Conservation (phyloP, 108 stramenopile genomes). For the Tribonema minus region DNA sequence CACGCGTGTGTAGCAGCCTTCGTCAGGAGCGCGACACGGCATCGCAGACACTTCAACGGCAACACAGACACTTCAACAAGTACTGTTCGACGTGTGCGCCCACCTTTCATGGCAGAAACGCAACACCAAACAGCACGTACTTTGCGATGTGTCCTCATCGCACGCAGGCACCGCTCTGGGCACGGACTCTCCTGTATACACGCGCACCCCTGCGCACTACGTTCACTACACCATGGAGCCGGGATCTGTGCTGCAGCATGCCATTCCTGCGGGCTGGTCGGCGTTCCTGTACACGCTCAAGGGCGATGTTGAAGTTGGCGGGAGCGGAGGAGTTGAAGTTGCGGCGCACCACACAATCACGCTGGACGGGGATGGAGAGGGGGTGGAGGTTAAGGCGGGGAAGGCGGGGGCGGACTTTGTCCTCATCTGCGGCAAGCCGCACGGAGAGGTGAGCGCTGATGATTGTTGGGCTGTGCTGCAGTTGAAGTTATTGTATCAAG, state of each 20-base stretch:
- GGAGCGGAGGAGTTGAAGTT: neutral
- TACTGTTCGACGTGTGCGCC: too few species aligned
- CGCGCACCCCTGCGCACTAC: neutral
- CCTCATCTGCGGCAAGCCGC: conserved; percentile 32
- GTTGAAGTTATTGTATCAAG: too few species aligned
- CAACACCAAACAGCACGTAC: too few species aligned
- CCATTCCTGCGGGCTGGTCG: conserved; percentile 12
- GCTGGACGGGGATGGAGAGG: neutral
- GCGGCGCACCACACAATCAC: conserved; percentile 33
- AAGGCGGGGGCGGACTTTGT: conserved; percentile 12
- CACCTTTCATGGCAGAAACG: too few species aligned
- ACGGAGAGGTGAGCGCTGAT: conserved; percentile 5
- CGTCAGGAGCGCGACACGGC: too few species aligned
- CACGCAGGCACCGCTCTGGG: neutral
- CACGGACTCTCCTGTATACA: neutral
- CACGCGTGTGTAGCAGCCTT: too few species aligned
- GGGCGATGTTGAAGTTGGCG: conserved; percentile 15
- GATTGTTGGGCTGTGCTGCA: too few species aligned
- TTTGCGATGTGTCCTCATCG: too few species aligned
- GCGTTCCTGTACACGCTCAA: conserved; percentile 25
- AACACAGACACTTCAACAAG: too few species aligned
- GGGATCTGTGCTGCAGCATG: conserved; percentile 10
- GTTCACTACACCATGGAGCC: conserved; percentile 40
- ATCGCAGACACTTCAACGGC: too few species aligned
- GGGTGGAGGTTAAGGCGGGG: conserved; percentile 13